Evolutionary conservation across 2,329 filamentous ascomycete genomes (phyloP).

Genomic region (Ceratocystis colombiana): DNA sequence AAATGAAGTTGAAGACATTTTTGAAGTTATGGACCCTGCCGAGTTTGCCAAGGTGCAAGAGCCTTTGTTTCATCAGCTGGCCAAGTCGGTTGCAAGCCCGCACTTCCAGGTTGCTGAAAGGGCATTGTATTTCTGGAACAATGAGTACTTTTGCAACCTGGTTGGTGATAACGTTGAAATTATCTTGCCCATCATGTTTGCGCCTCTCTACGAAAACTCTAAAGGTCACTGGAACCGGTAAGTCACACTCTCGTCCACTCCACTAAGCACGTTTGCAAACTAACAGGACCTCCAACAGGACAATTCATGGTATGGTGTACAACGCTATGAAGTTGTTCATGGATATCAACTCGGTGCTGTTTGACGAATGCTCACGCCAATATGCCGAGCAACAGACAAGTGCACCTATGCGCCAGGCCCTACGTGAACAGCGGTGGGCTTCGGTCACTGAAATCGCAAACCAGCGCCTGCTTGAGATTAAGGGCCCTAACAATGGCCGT

Average conservation of each 20-base stretch:
- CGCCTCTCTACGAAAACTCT: slow-evolving; percentile 93
- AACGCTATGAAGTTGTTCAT: slow-evolving; percentile 99
- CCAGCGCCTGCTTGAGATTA: slow-evolving; percentile 44
- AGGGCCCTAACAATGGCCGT: slow-evolving; percentile 33
- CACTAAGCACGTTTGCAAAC: neutral
- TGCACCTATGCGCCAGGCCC: slow-evolving; percentile 70
- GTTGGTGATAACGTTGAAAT: slow-evolving; percentile 98
- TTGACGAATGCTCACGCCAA: slow-evolving; percentile 96
- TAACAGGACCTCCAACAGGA: slow-evolving; percentile 44
- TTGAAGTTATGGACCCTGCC: slow-evolving; percentile 97
- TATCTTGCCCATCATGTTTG: slow-evolving; percentile 98
- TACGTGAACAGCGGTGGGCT: slow-evolving; percentile 82
- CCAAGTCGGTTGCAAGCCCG: slow-evolving; percentile 94
- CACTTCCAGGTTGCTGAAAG: slow-evolving; percentile 98
- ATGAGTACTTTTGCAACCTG: slow-evolving; percentile 98
- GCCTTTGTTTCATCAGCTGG: slow-evolving; percentile 90
- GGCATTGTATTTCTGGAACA: slow-evolving; percentile 99
- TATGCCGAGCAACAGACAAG: slow-evolving; percentile 95
- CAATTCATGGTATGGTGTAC: slow-evolving; percentile 99
- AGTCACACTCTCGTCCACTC: slow-evolving; percentile 29
- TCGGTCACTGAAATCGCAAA: slow-evolving; percentile 71
- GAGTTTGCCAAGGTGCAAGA: slow-evolving; percentile 99
- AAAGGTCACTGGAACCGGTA: slow-evolving; percentile 99
- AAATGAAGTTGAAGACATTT: slow-evolving; percentile 98
- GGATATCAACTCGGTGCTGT: slow-evolving; percentile 98